These are phyloP conservation scores for Talaromyces sp. DNA, from an alignment of 2,329 filamentous ascomycete genomes.

Conservation along the genomic window DNA sequence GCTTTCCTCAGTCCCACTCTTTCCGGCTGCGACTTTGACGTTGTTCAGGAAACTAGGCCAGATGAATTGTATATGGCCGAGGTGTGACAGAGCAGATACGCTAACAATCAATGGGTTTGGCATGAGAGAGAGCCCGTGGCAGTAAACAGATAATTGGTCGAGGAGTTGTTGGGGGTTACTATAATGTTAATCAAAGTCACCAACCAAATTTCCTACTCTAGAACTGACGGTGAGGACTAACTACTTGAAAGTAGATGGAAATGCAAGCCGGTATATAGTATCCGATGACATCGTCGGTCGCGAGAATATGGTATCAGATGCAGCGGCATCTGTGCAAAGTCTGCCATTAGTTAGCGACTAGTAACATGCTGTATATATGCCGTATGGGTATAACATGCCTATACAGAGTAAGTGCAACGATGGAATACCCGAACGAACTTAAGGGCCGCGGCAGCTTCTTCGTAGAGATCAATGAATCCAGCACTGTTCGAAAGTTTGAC, in stretches of 20 bases:
- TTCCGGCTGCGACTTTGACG: constrained; percentile 13
- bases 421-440: constrained; percentile 12
- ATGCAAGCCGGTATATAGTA: constrained; percentile 11
- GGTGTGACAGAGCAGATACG: constrained; percentile 13
- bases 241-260: constrained; percentile 12
- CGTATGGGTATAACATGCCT: not conserved
- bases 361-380: not conserved
- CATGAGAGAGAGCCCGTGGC: constrained; percentile 11
- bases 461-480: constrained; percentile 11
- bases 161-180: constrained; percentile 13
- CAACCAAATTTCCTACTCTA: not conserved
- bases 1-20: constrained; percentile 13
- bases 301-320: constrained; percentile 11
- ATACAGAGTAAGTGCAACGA: constrained; percentile 12
- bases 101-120: constrained; percentile 13
- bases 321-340: constrained; percentile 11
- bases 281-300: constrained; percentile 5
- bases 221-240: constrained; percentile 1
- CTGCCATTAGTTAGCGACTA: not conserved
- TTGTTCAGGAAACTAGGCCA: constrained; percentile 14
- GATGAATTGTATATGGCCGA: constrained; percentile 14
- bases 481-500: constrained; percentile 9
- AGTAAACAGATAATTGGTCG: constrained; percentile 12
- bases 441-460: constrained; percentile 12
- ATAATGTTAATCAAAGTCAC: not conserved